phyloP scores from a whole-genome alignment of 148 eudicot genomes.

The Persicaria tinctoria region DNA sequence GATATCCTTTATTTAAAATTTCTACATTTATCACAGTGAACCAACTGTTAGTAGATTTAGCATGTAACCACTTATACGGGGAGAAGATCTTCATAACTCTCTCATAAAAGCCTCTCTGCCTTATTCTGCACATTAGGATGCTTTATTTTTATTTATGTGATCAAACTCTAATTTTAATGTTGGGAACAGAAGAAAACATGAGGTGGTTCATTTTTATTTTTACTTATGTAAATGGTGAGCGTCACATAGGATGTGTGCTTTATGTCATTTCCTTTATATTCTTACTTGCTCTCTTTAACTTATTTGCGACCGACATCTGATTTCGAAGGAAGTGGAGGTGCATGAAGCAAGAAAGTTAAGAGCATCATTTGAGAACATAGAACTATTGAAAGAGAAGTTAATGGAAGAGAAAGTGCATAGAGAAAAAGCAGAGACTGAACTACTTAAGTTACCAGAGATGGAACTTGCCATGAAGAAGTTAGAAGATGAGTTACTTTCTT shows the following conservation, averaged over 20 bases:
- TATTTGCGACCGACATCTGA: slow-evolving; percentile 2
- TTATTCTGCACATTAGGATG: background rate
- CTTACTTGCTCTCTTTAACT: background rate
- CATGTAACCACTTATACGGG: background rate
- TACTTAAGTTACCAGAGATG: slow-evolving; percentile 50
- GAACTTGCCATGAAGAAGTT: slow-evolving; percentile 42
- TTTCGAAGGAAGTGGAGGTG: slow-evolving; percentile 71
- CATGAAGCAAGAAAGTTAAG: slow-evolving; percentile 75
- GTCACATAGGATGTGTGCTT: background rate
- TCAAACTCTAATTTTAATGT: background rate
- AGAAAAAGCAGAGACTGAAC: slow-evolving; percentile 71
- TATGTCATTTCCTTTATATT: slow-evolving; percentile 1
- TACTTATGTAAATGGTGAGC: background rate
- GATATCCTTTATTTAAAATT: background rate
- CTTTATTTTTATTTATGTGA: background rate
- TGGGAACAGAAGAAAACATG: background rate
- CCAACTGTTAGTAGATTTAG: background rate
- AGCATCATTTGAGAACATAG: slow-evolving; percentile 63
- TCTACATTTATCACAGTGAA: background rate
- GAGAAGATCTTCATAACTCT: background rate
- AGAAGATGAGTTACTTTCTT: slow-evolving; percentile 76
- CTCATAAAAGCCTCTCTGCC: background rate
- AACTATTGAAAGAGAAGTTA: slow-evolving; percentile 75
- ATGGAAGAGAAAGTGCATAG: slow-evolving; percentile 67
- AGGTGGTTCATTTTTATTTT: background rate